A percentile compares a stretch with the other conserved stretches of the same genome.
phyloP scores from a whole-genome alignment of 2,329 filamentous ascomycete species.

The Alternaria brassicicola region DNA sequence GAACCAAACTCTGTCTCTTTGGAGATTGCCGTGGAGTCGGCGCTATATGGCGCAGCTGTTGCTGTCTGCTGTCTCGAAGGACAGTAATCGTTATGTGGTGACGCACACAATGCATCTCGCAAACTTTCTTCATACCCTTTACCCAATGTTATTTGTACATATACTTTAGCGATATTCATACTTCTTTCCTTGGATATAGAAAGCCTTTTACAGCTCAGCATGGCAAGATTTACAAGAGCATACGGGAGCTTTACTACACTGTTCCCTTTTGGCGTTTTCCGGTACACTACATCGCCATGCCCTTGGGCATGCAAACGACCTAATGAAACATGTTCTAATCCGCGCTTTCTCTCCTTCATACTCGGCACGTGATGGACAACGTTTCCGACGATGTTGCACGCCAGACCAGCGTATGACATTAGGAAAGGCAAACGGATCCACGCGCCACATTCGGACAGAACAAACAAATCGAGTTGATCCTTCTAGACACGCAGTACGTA shows the following conservation, averaged over 20 bases:
- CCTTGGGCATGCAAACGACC: not conserved
- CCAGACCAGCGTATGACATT: not conserved
- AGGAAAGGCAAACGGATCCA: not conserved
- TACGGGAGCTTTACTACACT: slow-evolving; percentile 17
- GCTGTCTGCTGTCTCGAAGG: slow-evolving; percentile 56
- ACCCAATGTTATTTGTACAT: slow-evolving; percentile 13
- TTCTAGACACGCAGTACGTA: slow-evolving; percentile 1
- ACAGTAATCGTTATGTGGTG: slow-evolving; percentile 14
- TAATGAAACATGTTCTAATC: slow-evolving; percentile 5
- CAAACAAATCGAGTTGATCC: not conserved
- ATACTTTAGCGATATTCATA: not conserved
- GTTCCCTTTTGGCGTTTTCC: slow-evolving; percentile 7
- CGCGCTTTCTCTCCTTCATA: not conserved
- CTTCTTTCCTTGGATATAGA: slow-evolving; percentile 5
- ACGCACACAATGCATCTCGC: not conserved
- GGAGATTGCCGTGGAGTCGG: slow-evolving; percentile 74
- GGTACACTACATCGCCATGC: not conserved
- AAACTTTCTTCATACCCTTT: slow-evolving; percentile 13
- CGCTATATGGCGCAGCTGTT: slow-evolving; percentile 75
- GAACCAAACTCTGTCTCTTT: slow-evolving; percentile 61
- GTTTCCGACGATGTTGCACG: not conserved
- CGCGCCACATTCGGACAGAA: not conserved
- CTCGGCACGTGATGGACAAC: not conserved
- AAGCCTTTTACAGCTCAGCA: not conserved
- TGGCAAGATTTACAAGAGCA: slow-evolving; percentile 7